Evolutionary conservation across 2,329 filamentous ascomycete genomes (phyloP).

Genomic region (Cordyceps militaris): DNA sequence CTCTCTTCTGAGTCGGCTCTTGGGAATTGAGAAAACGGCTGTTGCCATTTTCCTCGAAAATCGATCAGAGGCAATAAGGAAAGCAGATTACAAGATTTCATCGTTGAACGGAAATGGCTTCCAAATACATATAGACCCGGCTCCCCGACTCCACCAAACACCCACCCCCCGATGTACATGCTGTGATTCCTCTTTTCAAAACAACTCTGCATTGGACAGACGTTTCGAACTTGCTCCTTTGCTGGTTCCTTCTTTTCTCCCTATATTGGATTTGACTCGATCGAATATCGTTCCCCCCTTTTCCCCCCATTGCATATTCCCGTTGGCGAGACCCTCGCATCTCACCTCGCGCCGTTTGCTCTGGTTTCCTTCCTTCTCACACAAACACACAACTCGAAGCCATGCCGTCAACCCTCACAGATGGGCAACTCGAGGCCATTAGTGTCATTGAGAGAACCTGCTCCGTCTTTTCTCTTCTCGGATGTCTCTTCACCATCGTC

Average conservation of each 20-base stretch:
- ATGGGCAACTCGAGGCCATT: constrained; percentile 45
- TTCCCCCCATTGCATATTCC: not conserved
- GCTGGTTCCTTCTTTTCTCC: not conserved
- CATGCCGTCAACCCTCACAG: constrained; percentile 12
- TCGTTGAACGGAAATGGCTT: not conserved
- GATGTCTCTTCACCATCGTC: constrained; percentile 62
- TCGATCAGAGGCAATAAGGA: not conserved
- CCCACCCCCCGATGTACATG: not conserved
- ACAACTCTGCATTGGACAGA: not conserved
- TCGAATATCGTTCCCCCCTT: not conserved
- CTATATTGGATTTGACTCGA: not conserved
- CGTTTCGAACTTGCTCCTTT: not conserved
- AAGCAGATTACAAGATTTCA: not conserved
- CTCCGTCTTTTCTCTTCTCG: constrained; percentile 64
- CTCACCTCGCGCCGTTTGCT: not conserved
- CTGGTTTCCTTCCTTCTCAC: not conserved
- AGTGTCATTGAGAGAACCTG: constrained; percentile 58
- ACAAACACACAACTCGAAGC: not conserved
- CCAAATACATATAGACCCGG: constrained; percentile 7
- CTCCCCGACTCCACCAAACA: constrained; percentile 8
- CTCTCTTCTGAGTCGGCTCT: not conserved
- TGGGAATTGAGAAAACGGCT: not conserved
- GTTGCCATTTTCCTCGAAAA: too few relatives aligned
- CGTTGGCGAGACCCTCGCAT: not conserved
- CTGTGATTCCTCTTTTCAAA: not conserved